Evolutionary conservation across 2,329 filamentous ascomycete genomes (phyloP), one percentile per base, ranked within the genome.

Genomic region (Dissoconium aciculare): DNA sequence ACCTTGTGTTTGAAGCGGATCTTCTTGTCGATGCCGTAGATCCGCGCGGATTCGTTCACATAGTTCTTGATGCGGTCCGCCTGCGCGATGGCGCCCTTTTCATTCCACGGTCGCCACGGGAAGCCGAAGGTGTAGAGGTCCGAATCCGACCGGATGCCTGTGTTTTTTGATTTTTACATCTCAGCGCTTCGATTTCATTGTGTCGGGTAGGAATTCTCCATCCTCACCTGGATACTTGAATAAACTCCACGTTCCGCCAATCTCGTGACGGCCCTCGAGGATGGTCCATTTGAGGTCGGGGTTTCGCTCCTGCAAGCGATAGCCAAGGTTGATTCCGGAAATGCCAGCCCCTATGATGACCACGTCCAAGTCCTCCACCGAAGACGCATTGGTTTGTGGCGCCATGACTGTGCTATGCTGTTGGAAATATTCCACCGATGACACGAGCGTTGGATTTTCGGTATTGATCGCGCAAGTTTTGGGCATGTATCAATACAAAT

Each of bases 191-290:
- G 34, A 58, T 0, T 56, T 59, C 35, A 63, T 59, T 5, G 56
- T 61, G 10, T 59, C 55, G 39, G 80, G 74, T 4, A 79, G 15
- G 13, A 23, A 25, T n/a, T 23, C 19, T 27, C 9, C 14, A 12
- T 10, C 15, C 28, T 23, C 28, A 42, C 41, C 47, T 0, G 78
- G 79, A 43, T 83, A 87, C 24, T 65, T 69, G 58, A 83, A 87
- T 2, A 84, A 57, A 44, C 78, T 73, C 80, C 80, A 85, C 0
- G 80, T 87, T 1, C 81, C 80, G 1, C 80, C 80, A 4, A 85
- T 60, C 15, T 62, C 57, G 30, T 65, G 59, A 17, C 80, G 71
- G 2, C 63, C 64, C 51, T 87, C 80, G 11, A 85, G 63, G 15
- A 87, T 69, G 9, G 67, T 62, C 47, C 78, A 84, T 2, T 53